Conservation (phyloP, 1,284 basidiomycete genomes). For the Ganoderma resinaceum region DNA sequence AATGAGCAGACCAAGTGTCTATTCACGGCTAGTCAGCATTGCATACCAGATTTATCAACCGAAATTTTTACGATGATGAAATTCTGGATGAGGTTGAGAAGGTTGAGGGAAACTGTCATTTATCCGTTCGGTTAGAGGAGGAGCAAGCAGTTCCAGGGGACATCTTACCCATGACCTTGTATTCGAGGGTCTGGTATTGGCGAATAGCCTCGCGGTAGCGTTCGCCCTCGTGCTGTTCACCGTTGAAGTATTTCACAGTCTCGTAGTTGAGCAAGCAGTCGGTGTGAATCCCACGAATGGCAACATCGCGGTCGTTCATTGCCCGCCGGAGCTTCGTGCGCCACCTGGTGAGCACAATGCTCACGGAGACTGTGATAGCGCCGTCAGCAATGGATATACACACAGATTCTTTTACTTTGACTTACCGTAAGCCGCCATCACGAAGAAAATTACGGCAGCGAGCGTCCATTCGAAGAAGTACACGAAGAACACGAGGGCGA, state of each 20-base stretch:
- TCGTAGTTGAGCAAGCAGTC: conserved; percentile 86
- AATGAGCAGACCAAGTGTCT: conserved; percentile 79
- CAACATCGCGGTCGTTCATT: conserved; percentile 82
- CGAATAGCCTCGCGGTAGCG: conserved; percentile 77
- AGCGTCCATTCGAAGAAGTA: conserved; percentile 74
- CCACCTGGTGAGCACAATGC: conserved; percentile 73
- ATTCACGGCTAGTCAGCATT: conserved; percentile 17
- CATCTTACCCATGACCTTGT: conserved; percentile 70
- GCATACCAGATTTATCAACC: neutral
- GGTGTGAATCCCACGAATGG: conserved; percentile 81
- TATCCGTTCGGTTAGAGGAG: conserved; percentile 6
- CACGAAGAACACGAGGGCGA: conserved; percentile 73
- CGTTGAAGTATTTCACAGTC: conserved; percentile 86
- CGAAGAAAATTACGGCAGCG: conserved; percentile 73
- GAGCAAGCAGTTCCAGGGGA: neutral
- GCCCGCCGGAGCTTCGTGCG: conserved; percentile 73
- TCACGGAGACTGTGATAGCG: conserved; percentile 58
- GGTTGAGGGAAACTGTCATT: conserved; percentile 66
- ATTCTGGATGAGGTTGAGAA: conserved; percentile 81
- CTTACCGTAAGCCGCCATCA: conserved; percentile 80
- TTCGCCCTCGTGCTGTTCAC: conserved; percentile 80
- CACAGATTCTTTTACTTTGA: conserved; percentile 6
- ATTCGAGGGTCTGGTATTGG: conserved; percentile 81
- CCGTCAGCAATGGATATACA: neutral
- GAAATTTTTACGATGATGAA: conserved; percentile 68